These are phyloP conservation scores for Suhomyces ambrosiae DNA, from an alignment of 1,139 yeast species.

Conservation along the genomic window DNA sequence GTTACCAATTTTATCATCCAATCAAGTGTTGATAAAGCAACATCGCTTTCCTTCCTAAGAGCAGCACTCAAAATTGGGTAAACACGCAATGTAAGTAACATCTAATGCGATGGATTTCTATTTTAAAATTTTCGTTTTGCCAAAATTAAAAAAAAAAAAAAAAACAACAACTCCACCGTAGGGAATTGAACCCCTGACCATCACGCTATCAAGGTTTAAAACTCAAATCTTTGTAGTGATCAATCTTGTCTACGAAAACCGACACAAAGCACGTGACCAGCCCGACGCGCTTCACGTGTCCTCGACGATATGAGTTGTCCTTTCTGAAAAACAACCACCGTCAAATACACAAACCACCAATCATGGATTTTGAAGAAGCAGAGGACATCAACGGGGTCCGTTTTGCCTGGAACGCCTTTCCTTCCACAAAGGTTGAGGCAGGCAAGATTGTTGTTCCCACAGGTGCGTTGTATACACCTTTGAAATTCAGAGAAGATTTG, in stretches of 20 bases:
- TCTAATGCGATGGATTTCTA: no score
- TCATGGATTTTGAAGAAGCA: constrained; percentile 53
- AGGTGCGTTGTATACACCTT: constrained; percentile 92
- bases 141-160: no score
- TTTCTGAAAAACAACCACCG: constrained; percentile 13
- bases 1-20: no score
- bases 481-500: constrained; percentile 75
- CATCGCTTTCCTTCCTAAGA: no score
- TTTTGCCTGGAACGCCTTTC: constrained; percentile 58
- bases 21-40: no score
- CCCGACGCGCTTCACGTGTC: constrained; percentile 10
- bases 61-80: no score
- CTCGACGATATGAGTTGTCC: constrained; percentile 14
- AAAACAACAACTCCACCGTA: constrained; percentile 53
- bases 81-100: no score
- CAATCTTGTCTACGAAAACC: no score
- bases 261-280: no score
- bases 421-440: constrained; percentile 88
- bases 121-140: no score
- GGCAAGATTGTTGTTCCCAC: constrained; percentile 92
- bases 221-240: no score
- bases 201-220: no score
- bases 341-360: constrained; percentile 6
- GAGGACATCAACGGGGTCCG: constrained; percentile 54
- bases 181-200: constrained; percentile 73